Percentiles rank a stretch among this genome's conserved stretches.
phyloP scores from a whole-genome alignment of 2,329 filamentous ascomycete genomes.

The Talaromyces sp. region DNA sequence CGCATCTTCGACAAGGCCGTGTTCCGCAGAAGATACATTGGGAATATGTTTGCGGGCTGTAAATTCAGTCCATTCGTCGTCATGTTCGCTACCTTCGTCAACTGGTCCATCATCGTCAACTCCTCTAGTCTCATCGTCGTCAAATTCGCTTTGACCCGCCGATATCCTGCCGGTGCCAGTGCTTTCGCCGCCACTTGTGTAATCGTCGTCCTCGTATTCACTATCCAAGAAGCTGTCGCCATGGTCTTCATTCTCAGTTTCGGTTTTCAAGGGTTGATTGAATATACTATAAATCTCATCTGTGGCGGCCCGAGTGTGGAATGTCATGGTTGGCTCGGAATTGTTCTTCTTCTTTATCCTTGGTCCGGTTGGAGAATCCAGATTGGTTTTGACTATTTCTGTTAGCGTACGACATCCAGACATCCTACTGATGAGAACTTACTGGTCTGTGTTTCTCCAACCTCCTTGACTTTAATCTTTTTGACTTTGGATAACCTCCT shows the following conservation, averaged over 20 bases:
- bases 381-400: slow-evolving; percentile 76
- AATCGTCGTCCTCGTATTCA: slow-evolving; percentile 67
- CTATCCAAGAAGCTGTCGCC: slow-evolving; percentile 64
- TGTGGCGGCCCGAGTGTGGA: slow-evolving; percentile 90
- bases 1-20: slow-evolving; percentile 30
- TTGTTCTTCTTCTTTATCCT: slow-evolving; percentile 77
- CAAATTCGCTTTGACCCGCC: slow-evolving; percentile 61
- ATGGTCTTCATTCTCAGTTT: slow-evolving; percentile 44
- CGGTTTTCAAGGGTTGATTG: slow-evolving; percentile 70
- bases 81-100: slow-evolving; percentile 36
- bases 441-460: slow-evolving; percentile 87
- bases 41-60: slow-evolving; percentile 70
- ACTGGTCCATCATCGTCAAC: slow-evolving; percentile 39
- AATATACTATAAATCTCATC: slow-evolving; percentile 98
- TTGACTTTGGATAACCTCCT: slow-evolving; percentile 49
- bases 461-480: slow-evolving; percentile 77
- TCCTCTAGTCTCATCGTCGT: slow-evolving; percentile 53
- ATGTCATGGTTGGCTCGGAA: slow-evolving; percentile 91
- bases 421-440: slow-evolving; percentile 42
- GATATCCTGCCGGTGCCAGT: slow-evolving; percentile 73
- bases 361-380: slow-evolving; percentile 81
- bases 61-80: slow-evolving; percentile 86
- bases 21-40: slow-evolving; percentile 25
- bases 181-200: slow-evolving; percentile 82
- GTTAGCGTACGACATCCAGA: slow-evolving; percentile 15